phyloP scores from a whole-genome alignment of 352 stramenopile genomes.

The Globisporangium spiculum region DNA sequence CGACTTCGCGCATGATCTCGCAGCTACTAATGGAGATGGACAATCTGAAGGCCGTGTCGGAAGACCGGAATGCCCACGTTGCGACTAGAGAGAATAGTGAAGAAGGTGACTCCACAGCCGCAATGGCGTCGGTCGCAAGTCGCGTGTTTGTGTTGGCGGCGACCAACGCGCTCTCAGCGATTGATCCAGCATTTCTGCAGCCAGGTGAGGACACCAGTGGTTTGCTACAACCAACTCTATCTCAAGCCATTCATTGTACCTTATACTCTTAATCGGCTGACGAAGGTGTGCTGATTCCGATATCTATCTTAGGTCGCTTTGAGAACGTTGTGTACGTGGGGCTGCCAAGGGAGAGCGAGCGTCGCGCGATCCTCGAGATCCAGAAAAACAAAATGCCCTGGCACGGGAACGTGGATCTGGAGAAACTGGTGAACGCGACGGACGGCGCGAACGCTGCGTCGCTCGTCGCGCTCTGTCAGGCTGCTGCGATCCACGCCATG shows the following conservation, averaged over 20 bases:
- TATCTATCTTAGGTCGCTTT: conserved; percentile 51
- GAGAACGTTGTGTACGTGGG: conserved; percentile 83
- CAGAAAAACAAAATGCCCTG: conserved; percentile 72
- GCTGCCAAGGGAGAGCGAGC: conserved; percentile 47
- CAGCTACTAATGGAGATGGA: conserved; percentile 84
- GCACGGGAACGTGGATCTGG: conserved; percentile 46
- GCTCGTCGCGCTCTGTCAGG: conserved; percentile 66
- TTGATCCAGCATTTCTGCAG: conserved; percentile 81
- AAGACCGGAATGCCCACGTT: conserved; percentile 34
- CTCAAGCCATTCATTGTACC: background rate
- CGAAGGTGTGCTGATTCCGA: background rate
- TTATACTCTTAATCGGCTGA: background rate
- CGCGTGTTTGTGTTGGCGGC: conserved; percentile 80
- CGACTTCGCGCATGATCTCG: conserved; percentile 82
- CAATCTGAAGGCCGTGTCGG: conserved; percentile 49
- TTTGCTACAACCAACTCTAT: background rate
- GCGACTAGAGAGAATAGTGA: background rate
- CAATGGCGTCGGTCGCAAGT: conserved; percentile 24
- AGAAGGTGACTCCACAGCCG: conserved; percentile 8
- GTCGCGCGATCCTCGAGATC: conserved; percentile 62
- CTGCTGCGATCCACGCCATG: conserved; percentile 72
- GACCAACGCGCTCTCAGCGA: conserved; percentile 71
- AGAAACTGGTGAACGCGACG: conserved; percentile 47
- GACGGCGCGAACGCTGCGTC: conserved; percentile 70
- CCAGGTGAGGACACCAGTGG: conserved; percentile 34